Base-by-base conservation (phyloP, 2,329 filamentous ascomycete species). In the Aspergillus costaricaensis region DNA sequence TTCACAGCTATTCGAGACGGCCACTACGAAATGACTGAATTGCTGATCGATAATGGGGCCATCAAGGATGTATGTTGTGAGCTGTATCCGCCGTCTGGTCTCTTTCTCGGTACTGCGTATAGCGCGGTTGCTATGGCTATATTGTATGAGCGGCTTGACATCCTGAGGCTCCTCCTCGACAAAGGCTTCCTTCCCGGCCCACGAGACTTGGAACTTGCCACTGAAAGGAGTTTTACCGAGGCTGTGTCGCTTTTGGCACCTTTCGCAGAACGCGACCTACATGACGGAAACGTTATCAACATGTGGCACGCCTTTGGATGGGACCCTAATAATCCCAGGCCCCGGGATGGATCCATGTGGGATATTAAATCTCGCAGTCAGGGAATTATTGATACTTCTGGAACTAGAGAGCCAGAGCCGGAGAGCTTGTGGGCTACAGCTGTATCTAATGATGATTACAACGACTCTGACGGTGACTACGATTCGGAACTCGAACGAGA, bases 31-130 rank as follows among this genome's bases (percentile, higher is more conserved):
- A 44, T 58, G 10, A 36, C 54, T 4, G 17, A 55, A 30, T n/a
- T 62, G 12, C 48, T 62, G 3, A 55, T 62, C 41, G 50, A 60
- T 7, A 19, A 60, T 25, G 57, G 54, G 2, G 57, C 49, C 21
- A 38, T 43, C n/a, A 38, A 57, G 15, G 23, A 57, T 23, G 10
- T 59, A 27, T 7, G 4, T 14, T 52, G 23, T 30, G 3, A 21
- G 3, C 43, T 41, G 19, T 23, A 32, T n/a, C 27, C 15, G 15
- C 38, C 38, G 25, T n/a, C 19, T 10, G 7, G 19, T 19, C 7
- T 14, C 17, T 8, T 23, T 5, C 2, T 5, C 12, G 25, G 39
- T 36, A 9, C 41, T 43, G 19, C 2, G 6, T 53, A 39, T 9
- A 53, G 44, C 39, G 6, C 56, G 1, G 52, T 59, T 15, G 51